Conservation (phyloP, 495 filamentous ascomycete genomes). For the Trichoderma orchidacearum region DNA sequence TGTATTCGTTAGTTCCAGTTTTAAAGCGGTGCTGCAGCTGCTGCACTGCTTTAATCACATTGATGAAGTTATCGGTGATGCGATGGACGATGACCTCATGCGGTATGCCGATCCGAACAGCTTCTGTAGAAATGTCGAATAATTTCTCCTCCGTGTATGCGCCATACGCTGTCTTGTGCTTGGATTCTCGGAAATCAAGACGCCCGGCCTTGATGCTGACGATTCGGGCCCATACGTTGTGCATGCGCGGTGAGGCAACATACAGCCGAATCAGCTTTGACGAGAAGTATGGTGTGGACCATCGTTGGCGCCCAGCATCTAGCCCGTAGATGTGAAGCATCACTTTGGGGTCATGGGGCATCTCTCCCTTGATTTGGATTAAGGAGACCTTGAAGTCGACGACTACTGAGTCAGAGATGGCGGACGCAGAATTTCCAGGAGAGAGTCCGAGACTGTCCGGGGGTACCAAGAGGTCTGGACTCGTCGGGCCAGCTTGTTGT, state of each 20-base stretch:
- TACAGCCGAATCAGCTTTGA: constrained; percentile 70
- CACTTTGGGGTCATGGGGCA: constrained; percentile 77
- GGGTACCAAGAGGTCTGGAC: constrained; percentile 17
- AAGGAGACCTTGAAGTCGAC: constrained; percentile 67
- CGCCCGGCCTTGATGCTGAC: constrained; percentile 69
- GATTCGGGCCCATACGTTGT: constrained; percentile 69
- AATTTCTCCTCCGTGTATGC: constrained; percentile 59
- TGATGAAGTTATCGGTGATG: constrained; percentile 84
- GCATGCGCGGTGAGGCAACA: constrained; percentile 71
- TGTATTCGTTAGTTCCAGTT: constrained; percentile 75
- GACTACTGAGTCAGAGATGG: constrained; percentile 51
- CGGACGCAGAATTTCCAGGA: constrained; percentile 14
- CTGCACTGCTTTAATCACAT: constrained; percentile 71
- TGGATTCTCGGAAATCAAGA: constrained; percentile 64
- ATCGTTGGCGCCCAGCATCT: constrained; percentile 72
- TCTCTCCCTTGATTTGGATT: constrained; percentile 73
- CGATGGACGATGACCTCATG: constrained; percentile 85
- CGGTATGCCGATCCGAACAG: constrained; percentile 80
- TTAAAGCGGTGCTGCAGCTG: constrained; percentile 86
- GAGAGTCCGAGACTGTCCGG: constrained; percentile 15
- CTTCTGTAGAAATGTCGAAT: constrained; percentile 73
- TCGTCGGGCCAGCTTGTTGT: constrained; percentile 4
- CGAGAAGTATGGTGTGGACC: constrained; percentile 64
- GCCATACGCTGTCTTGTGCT: constrained; percentile 46
- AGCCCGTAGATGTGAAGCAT: constrained; percentile 79